Evolutionary conservation across 352 stramenopile species (phyloP), one percentile per base, ranked within the genome.

Genomic region (Phytophthora nicotianae): DNA sequence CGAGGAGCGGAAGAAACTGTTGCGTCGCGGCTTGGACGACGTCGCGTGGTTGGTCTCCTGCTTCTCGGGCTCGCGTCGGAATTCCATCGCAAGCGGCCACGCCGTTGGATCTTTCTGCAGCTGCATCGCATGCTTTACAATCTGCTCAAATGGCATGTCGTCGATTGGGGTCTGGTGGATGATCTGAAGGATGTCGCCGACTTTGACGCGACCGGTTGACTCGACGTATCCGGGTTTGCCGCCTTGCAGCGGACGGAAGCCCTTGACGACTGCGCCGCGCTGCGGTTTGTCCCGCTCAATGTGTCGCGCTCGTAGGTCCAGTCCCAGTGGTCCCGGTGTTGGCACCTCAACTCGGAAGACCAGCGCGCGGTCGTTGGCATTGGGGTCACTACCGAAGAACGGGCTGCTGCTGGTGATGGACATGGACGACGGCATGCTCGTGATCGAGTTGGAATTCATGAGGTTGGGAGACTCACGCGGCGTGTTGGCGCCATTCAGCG

Each of bases 71-170:
- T 93, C 83, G 11, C 86, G 76, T 17, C 84, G 83, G 41, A 95
- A 95, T 46, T 95, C 86, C 53, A 95, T 77, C 11, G 70, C 70
- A 16, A 95, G 67, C 4, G 86, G 86, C 86, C 86, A 95, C 6
- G 81, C 83, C 0, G 62, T 65, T 29, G 78, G 50, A 26, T 95
- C 79, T 48, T 81, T 77, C 57, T 95, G 86, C 20, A 93, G 58
- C 46, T 90, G 70, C 66, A 89, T 80, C 2, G 83, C 86, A 56
- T 91, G 79, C 42, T 86, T 80, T 8, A 95, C 84, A 58, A 95
- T 95, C 57, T 88, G 75, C 13, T 95, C 86, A 46, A 95, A 95
- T 19, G 84, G 82, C 68, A 95, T 81, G 42, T 95, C 82, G 53
- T 95, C 86, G 14, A 95, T 85, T 11, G 72, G 61, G 8, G 79